A percentile compares a stretch with the other conserved stretches of the same genome.
Evolutionary conservation across 257 asterid genomes (phyloP).

Genomic region (Fraxinus cuspidata): DNA sequence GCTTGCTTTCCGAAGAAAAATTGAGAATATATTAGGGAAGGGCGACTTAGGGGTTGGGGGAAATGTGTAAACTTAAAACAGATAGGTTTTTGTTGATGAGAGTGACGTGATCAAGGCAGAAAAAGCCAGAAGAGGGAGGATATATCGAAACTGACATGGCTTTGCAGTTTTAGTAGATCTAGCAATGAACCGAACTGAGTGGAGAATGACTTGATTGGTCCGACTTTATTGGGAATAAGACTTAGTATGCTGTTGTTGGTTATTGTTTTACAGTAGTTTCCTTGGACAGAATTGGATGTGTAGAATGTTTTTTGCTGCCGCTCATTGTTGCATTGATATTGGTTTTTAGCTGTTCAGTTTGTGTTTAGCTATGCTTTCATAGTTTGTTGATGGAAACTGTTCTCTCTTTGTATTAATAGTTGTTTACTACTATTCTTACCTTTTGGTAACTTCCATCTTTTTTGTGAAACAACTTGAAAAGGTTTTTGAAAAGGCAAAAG

Average conservation of each 20-base stretch:
- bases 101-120: not conserved
- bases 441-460: not conserved
- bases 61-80: not conserved
- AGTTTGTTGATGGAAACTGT: not conserved
- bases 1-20: not conserved
- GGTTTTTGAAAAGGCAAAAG: too few species aligned
- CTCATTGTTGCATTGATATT: not conserved
- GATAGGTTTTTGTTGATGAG: not conserved
- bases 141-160: not conserved
- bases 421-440: not conserved
- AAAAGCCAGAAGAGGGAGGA: not conserved
- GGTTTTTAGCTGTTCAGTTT: not conserved
- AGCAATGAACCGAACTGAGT: not conserved
- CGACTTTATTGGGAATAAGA: not conserved
- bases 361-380: too few species aligned
- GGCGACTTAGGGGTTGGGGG: not conserved
- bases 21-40: not conserved
- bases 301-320: not conserved
- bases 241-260: not conserved
- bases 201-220: not conserved
- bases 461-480: not conserved
- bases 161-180: not conserved
- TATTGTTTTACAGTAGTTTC: not conserved
- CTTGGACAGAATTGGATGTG: not conserved
- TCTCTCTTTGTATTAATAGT: too few species aligned